Evolutionary conservation across 2,329 filamentous ascomycete species (phyloP), one percentile per base, ranked within the genome.

Genomic region (Alternaria postmessia): DNA sequence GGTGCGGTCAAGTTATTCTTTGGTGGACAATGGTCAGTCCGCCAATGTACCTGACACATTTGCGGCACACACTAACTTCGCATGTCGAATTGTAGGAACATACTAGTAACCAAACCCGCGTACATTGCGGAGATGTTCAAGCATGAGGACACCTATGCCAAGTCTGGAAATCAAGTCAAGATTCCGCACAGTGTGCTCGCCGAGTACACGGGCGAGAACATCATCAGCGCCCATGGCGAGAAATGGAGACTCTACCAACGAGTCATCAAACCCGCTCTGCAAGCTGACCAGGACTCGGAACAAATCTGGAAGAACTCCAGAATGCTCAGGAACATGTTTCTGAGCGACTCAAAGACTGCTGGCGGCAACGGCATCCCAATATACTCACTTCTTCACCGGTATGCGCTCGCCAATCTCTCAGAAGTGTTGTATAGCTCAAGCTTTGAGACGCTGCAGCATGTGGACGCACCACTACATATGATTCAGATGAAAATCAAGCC

Each of bases 1-100:
- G 80, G 83, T 4, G 83, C 82, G 1, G 83, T 84, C 18, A 80
- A 83, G 57, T 71, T 85, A 28, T 85, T 82, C 73, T 84, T 84
- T 34, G 82, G 79, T 1, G 81, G 80, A 0, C 78, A 77, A 41
- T 85, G 83, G 83, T 36, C 11, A 12, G 32, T 36, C 16, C 32
- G 32, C 32, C 32, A 36, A 36, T 36, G 14, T 14, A 36, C 12
- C 32, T 12, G 16, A 36, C 32, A 7, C 14, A 36, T 16, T 7
- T 36, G 14, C 12, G 11, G 5, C 32, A 36, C 32, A 14, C 32
- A 16, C 32, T 36, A 5, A 36, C 32, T 36, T 36, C 14, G 14
- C 32, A 16, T 16, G 11, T 36, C 32, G 14, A 11, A 36, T 36
- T 16, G 5, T 14, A 36, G 32, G 32, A 84, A 82, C 47, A 73